These are phyloP conservation scores for Geotrichum restrictum DNA, from an alignment of 1,139 yeast genomes.

Conservation along the genomic window DNA sequence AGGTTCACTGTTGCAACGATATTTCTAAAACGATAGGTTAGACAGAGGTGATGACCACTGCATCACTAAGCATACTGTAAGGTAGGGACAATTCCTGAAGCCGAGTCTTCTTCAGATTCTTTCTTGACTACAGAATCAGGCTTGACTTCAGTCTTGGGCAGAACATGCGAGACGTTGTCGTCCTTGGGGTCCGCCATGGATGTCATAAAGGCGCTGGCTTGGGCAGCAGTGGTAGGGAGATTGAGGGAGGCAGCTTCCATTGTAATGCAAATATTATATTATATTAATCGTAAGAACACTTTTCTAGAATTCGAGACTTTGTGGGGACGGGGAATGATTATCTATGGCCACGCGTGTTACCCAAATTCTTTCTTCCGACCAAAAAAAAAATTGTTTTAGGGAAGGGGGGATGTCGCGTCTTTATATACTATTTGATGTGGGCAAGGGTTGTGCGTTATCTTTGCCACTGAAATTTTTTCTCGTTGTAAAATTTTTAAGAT, in stretches of 20 bases:
- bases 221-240: constrained; percentile 76
- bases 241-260: constrained; percentile 20
- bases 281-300: no score
- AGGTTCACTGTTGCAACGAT: constrained; percentile 96
- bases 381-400: neutral
- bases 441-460: neutral
- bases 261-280: constrained; percentile 8
- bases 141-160: constrained; percentile 26
- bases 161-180: constrained; percentile 19
- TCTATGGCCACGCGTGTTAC: no score
- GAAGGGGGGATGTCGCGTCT: constrained; percentile 1
- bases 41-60: constrained; percentile 12
- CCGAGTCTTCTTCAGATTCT: constrained; percentile 48
- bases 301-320: no score
- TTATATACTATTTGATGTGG: constrained; percentile 5
- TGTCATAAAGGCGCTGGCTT: constrained; percentile 69
- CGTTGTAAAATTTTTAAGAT: neutral
- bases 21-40: constrained; percentile 42
- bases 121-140: constrained; percentile 38
- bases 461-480: neutral
- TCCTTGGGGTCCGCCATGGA: constrained; percentile 42
- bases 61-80: constrained; percentile 48
- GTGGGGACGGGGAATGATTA: no score
- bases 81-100: constrained; percentile 94
- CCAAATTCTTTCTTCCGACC: neutral